Evolutionary conservation across 1,284 basidiomycete genomes (phyloP).

Genomic region (Pascua sp.): DNA sequence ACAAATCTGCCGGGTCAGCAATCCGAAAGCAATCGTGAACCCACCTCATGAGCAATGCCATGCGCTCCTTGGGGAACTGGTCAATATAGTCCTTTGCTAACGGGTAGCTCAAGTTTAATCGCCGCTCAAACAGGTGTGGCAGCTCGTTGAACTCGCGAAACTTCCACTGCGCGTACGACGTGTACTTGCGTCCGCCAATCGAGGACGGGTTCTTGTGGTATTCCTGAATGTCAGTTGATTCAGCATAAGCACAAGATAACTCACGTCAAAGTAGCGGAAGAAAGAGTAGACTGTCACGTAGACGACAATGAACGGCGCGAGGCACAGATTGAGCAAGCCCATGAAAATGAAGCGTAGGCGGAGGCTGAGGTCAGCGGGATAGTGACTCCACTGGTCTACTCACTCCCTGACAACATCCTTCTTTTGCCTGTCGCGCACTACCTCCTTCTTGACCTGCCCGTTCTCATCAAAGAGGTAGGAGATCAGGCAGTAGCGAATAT

Average conservation of each 20-base stretch:
- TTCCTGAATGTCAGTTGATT: conserved; percentile 62
- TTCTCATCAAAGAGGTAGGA: conserved; percentile 85
- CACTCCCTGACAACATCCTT: conserved; percentile 76
- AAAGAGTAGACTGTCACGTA: conserved; percentile 97
- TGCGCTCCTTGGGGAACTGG: conserved; percentile 93
- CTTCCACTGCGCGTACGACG: conserved; percentile 94
- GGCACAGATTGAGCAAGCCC: conserved; percentile 89
- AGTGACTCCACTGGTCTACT: conserved; percentile 30
- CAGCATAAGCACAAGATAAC: conserved; percentile 23
- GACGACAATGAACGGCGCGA: conserved; percentile 95
- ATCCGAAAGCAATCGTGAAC: conserved; percentile 26
- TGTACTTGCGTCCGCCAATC: conserved; percentile 87
- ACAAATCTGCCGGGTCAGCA: conserved; percentile 66
- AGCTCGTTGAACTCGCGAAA: conserved; percentile 99
- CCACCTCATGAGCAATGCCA: conserved; percentile 81
- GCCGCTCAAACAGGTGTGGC: conserved; percentile 81
- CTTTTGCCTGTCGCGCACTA: conserved; percentile 78
- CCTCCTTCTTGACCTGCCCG: conserved; percentile 84
- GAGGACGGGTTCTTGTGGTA: conserved; percentile 97
- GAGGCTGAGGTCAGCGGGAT: conserved; percentile 56
- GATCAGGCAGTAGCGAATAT: conserved; percentile 88
- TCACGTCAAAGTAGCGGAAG: conserved; percentile 96
- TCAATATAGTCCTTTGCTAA: conserved; percentile 91
- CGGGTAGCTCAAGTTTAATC: conserved; percentile 83
- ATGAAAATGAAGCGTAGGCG: conserved; percentile 87